These are phyloP conservation scores for Colletotrichum paranaense DNA, from an alignment of 2,329 filamentous ascomycete genomes.

Conservation along the genomic window DNA sequence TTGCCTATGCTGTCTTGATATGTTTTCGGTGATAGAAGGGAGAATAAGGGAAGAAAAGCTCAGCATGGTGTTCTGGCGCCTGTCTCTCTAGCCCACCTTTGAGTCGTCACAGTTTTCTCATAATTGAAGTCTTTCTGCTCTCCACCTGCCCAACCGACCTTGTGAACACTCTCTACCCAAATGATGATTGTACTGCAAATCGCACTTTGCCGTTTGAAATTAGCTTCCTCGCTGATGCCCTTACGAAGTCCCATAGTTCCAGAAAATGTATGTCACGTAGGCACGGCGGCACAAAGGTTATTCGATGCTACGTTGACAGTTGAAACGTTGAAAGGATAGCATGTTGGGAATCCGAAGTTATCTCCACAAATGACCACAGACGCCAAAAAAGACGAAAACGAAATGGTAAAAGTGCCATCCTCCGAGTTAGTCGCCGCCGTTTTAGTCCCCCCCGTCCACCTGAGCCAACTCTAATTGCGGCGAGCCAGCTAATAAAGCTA, in stretches of 20 bases:
- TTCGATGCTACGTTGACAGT: neutral
- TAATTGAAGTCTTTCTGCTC: neutral
- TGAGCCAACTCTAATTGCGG: neutral
- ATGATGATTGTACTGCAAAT: too few relatives aligned
- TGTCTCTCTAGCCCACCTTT: neutral
- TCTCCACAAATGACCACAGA: conserved; percentile 28
- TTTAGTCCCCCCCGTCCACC: conserved; percentile 3
- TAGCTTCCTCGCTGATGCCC: too few relatives aligned
- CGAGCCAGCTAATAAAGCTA: conserved; percentile 8
- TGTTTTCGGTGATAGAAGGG: neutral
- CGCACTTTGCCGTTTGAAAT: too few relatives aligned
- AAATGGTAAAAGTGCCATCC: conserved; percentile 18
- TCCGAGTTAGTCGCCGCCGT: conserved; percentile 4
- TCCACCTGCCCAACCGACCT: neutral
- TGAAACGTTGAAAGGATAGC: conserved; percentile 1
- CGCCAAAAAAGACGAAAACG: conserved; percentile 30
- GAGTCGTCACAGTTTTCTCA: neutral
- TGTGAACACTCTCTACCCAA: neutral
- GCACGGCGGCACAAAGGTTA: too few relatives aligned
- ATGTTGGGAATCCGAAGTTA: conserved; percentile 35
- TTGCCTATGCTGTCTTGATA: neutral
- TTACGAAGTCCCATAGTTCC: too few relatives aligned
- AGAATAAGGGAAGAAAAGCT: neutral
- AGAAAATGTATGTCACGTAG: too few relatives aligned
- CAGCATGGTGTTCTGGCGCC: neutral